Conservation (phyloP, 2,329 filamentous ascomycete species). For the Xylaria sp. region DNA sequence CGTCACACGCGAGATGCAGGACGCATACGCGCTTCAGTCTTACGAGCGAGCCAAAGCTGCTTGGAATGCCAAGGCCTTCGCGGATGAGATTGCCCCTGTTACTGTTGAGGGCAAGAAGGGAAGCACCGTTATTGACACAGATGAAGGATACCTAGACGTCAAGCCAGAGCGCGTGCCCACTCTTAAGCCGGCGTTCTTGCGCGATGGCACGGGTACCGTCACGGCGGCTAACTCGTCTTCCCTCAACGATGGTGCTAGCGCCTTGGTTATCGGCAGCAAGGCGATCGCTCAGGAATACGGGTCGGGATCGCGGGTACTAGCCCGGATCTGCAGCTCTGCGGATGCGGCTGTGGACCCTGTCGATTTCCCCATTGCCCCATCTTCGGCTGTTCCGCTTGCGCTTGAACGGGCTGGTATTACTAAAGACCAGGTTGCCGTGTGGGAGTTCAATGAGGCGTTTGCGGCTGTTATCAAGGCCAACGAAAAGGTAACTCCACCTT, state of each 20-base stretch:
- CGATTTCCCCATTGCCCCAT: constrained; percentile 89
- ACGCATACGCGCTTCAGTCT: constrained; percentile 81
- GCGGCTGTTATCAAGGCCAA: constrained; percentile 94
- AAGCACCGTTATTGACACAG: constrained; percentile 69
- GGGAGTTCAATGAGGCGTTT: constrained; percentile 99
- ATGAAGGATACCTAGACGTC: constrained; percentile 85
- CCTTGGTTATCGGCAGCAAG: constrained; percentile 77
- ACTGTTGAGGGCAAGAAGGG: constrained; percentile 81
- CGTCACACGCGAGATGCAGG: constrained; percentile 79
- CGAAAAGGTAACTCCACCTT: constrained; percentile 56
- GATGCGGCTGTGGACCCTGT: constrained; percentile 88
- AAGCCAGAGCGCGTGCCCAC: constrained; percentile 81
- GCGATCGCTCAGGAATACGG: constrained; percentile 77
- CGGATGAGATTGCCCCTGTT: constrained; percentile 84
- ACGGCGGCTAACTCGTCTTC: constrained; percentile 93
- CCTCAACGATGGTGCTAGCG: constrained; percentile 90
- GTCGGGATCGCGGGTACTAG: constrained; percentile 71
- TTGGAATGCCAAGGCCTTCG: constrained; percentile 77
- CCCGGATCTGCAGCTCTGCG: constrained; percentile 75
- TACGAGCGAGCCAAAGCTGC: constrained; percentile 87
- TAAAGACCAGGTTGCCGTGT: constrained; percentile 85
- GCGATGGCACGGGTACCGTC: constrained; percentile 79
- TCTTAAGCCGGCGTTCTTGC: constrained; percentile 85
- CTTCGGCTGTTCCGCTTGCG: constrained; percentile 87
- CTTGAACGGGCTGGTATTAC: constrained; percentile 83